Percentiles rank a stretch among this genome's conserved stretches.
phyloP scores from a whole-genome alignment of 2,329 filamentous ascomycete genomes.

The Pyricularia sp. region DNA sequence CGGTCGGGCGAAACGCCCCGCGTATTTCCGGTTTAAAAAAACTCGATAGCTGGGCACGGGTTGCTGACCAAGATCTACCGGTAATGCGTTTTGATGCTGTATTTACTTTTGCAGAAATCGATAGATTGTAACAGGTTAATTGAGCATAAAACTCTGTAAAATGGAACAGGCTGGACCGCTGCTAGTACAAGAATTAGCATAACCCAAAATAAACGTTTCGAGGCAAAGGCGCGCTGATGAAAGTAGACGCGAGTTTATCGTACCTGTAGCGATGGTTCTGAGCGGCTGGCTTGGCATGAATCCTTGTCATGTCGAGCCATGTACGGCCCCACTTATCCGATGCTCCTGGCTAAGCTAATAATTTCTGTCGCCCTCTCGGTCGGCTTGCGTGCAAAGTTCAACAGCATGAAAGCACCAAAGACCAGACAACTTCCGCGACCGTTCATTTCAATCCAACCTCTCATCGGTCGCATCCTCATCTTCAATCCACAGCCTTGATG shows the following conservation, averaged over 20 bases:
- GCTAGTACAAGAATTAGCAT: neutral
- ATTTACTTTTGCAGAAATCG: neutral
- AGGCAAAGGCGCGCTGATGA: neutral
- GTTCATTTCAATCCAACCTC: neutral
- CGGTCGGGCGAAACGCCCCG: neutral
- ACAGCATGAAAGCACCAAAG: neutral
- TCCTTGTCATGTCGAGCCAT: neutral
- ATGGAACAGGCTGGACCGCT: neutral
- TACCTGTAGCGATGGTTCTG: neutral
- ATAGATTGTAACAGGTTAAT: neutral
- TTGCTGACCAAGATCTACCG: neutral
- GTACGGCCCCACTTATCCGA: neutral
- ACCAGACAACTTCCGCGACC: neutral
- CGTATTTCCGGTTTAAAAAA: neutral
- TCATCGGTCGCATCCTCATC: neutral
- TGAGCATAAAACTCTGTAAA: neutral
- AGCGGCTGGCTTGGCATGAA: neutral
- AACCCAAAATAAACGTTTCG: neutral
- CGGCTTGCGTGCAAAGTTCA: neutral
- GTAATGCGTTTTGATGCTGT: neutral
- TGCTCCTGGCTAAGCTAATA: neutral
- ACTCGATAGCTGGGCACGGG: neutral
- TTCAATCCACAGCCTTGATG: constrained; percentile 2
- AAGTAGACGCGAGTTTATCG: neutral
- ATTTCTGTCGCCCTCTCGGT: neutral